Conservation (phyloP, 2,329 filamentous ascomycete genomes). For the Penicillium sp. region DNA sequence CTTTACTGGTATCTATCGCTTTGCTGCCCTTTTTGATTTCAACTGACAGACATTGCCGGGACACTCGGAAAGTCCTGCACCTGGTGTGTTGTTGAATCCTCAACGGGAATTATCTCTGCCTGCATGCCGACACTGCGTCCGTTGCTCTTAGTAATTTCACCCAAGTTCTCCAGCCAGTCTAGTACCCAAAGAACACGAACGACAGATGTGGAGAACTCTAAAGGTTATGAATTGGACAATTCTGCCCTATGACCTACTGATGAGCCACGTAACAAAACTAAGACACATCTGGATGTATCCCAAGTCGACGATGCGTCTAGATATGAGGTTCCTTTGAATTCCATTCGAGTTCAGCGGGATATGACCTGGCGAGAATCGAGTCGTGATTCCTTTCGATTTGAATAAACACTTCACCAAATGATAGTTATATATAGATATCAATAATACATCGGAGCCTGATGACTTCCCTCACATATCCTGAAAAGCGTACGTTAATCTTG, state of each 20-base stretch:
- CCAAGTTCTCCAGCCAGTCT: not conserved
- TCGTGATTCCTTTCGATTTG: not conserved
- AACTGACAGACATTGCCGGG: slow-evolving; percentile 44
- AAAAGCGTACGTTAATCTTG: too few relatives aligned
- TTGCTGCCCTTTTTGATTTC: slow-evolving; percentile 49
- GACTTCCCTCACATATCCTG: too few relatives aligned
- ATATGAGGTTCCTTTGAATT: slow-evolving; percentile 15
- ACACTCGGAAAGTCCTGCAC: slow-evolving; percentile 48
- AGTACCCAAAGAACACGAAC: not conserved
- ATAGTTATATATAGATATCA: not conserved
- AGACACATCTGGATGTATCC: slow-evolving; percentile 2
- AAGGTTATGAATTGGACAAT: not conserved
- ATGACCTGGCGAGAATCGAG: slow-evolving; percentile 14
- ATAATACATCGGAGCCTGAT: not conserved
- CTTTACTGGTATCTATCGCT: slow-evolving; percentile 51
- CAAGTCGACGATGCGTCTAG: slow-evolving; percentile 3
- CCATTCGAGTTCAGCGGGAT: slow-evolving; percentile 12
- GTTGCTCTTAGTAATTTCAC: slow-evolving; percentile 10
- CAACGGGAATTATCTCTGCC: slow-evolving; percentile 32
- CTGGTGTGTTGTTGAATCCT: slow-evolving; percentile 52
- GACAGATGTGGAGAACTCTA: not conserved
- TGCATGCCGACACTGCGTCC: slow-evolving; percentile 22
- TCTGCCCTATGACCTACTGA: slow-evolving; percentile 2
- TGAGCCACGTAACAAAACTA: slow-evolving; percentile 4
- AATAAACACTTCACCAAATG: not conserved